Percentiles rank a stretch among this genome's conserved stretches.
Conservation (phyloP, 305 asterid species). For the Lippia alba region DNA sequence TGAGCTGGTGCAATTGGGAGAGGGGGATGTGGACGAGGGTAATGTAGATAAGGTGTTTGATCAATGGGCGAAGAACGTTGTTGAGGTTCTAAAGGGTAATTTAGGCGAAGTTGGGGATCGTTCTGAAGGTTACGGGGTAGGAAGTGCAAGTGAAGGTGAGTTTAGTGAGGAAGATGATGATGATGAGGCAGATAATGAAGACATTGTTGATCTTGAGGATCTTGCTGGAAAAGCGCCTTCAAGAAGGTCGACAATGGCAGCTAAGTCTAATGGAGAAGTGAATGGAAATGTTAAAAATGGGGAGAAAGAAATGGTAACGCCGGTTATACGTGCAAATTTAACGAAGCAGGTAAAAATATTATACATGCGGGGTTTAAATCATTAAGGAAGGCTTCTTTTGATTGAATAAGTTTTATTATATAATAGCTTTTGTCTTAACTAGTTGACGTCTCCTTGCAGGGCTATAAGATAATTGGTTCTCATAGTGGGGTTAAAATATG, state of each 20-base stretch:
- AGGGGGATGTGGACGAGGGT: conserved; percentile 85
- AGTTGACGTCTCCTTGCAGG: conserved; percentile 52
- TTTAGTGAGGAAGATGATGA: conserved; percentile 63
- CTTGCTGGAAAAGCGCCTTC: conserved; percentile 90
- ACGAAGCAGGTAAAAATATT: conserved; percentile 73
- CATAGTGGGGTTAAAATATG: conserved; percentile 96
- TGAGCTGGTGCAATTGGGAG: conserved; percentile 68
- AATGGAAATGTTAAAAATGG: conserved; percentile 64
- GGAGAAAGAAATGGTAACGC: conserved; percentile 93
- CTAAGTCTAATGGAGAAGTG: conserved; percentile 60
- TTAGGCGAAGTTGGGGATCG: conserved; percentile 39
- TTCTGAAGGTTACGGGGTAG: conserved; percentile 39
- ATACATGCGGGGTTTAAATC: not conserved
- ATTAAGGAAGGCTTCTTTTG: not conserved
- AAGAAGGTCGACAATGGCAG: conserved; percentile 49
- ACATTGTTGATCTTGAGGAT: conserved; percentile 91
- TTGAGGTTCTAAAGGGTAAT: conserved; percentile 59
- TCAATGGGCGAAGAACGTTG: conserved; percentile 65
- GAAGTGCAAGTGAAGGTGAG: conserved; percentile 55
- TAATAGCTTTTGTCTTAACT: conserved; percentile 26
- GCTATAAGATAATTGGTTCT: conserved; percentile 92
- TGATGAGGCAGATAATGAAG: conserved; percentile 49
- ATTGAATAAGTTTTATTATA: not conserved
- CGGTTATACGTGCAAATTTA: conserved; percentile 75
- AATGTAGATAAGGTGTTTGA: conserved; percentile 75